Base-by-base conservation (phyloP, 768 basidiomycete species). In the Suillus fuscotomentosus region DNA sequence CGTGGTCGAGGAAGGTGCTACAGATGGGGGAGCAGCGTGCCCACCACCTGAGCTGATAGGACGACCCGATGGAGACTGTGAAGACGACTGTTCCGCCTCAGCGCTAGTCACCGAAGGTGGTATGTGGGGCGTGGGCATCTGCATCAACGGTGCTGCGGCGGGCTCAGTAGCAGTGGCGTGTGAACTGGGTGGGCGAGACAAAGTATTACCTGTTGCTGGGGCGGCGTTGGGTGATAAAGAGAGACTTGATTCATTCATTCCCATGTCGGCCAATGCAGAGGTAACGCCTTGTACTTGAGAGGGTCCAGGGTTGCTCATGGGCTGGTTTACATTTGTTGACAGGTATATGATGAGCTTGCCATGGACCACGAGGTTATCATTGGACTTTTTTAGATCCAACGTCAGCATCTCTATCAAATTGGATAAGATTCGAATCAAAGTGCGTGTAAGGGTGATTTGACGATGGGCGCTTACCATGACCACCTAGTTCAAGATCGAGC, bases 341-440 rank as follows among this genome's bases (percentile, higher is more conserved):
- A 99, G 85, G 78, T 97, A 95, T 69, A 99, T 87, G 76, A 98
- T 96, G 69, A 99, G 86, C 79, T 98, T 98, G 55, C 97, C 97
- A 72, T 99, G 95, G 4, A 99, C 97, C 56, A 95, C 92, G 34
- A 97, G 87, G 74, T 97, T 96, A 77, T 99, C 97, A 70, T 97
- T 97, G n/a, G 96, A 98, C 78, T 97, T 97, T 82, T 98, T 97
- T 71, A 99, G 81, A 73, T 99, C 97, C 69, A 96, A 77, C 1
- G 97, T 98, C 59, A 99, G 85, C 89, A 97, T 97, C 82, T 99
- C 97, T 95, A 60, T 31, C 57, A 59, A 20, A 42, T 13, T 54
- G 22, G 11, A 20, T 65, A 36, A 63, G 38, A 13, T 50, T 11
- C 27, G 64, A 64, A 54, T 64, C 11, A 53, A 54, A n/a, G 15